Base-by-base conservation (phyloP, 305 asterid species). In the Salvia sclarea region DNA sequence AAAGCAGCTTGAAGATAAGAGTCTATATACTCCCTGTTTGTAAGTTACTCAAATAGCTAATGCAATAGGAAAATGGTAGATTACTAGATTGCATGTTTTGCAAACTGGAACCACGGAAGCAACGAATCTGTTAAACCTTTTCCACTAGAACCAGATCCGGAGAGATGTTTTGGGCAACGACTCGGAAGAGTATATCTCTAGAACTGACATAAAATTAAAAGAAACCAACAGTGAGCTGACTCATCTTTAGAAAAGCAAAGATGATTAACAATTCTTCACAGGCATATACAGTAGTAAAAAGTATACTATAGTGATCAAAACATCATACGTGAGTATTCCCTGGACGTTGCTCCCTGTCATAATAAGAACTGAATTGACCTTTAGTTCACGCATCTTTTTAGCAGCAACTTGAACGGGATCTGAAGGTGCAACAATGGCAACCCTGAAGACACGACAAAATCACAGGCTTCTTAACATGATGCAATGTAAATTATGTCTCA, bases 321-420 rank as follows among this genome's bases (percentile, higher is more conserved):
- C 64, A 28, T 25, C 54, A 59, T 86, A 93, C 97, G 98, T 93
- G 75, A 93, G 83, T 80, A 93, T 93, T 79, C 98, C 97, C 78
- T 84, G 92, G 73, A 88, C 84, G 71, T 73, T 81, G 86, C 80
- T 90, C 72, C 85, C 91, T 22, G 88, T 50, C 82, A 78, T 81
- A 68, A 93, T 55, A 64, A 93, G 72, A 64, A 85, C 95, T 45
- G 97, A 90, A 77, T 90, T 93, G 77, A 88, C 85, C 70, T 95
- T 84, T 65, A 83, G 78, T 48, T 93, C 98, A 50, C 88, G 87
- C 98, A 93, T 93, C 83, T 62, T 84, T 84, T 87, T 93, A 60
- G 98, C 94, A 78, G 98, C 97, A 78, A 85, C 82, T 45, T 84
- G 81, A 75, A 90, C 80, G 63, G 95, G 94, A 81, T 90, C 97